Evolutionary conservation across 2,329 filamentous ascomycete species (phyloP).

Genomic region (Penicillium italicum): DNA sequence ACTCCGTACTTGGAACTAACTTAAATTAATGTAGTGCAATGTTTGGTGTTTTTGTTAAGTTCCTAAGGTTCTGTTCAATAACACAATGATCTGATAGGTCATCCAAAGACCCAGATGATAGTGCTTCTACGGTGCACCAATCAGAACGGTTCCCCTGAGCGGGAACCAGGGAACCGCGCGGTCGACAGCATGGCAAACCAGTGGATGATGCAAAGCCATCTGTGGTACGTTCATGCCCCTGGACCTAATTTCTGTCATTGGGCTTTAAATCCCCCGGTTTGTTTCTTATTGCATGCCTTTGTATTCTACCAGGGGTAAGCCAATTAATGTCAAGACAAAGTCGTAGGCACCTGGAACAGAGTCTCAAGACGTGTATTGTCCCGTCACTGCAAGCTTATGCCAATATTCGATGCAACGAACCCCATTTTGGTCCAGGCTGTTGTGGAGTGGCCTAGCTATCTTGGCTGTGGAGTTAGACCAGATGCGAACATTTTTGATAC

Average conservation of each 20-base stretch:
- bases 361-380: background rate
- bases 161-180: constrained; percentile 1
- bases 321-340: background rate
- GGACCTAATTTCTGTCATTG: background rate
- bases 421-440: constrained; percentile 11
- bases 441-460: constrained; percentile 7
- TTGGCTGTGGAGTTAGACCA: constrained; percentile 11
- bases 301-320: constrained; percentile 5
- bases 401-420: background rate
- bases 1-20: background rate
- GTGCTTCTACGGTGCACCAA: background rate
- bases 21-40: background rate
- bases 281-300: background rate
- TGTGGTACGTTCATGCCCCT: background rate
- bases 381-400: background rate
- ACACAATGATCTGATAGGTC: background rate
- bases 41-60: background rate
- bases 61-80: background rate
- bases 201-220: background rate
- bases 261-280: background rate
- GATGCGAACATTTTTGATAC: background rate
- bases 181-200: background rate
- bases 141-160: background rate
- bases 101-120: background rate
- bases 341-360: background rate